Evolutionary conservation across 306 rosid species (phyloP).

Genomic region (Lathyrus tuberosus): DNA sequence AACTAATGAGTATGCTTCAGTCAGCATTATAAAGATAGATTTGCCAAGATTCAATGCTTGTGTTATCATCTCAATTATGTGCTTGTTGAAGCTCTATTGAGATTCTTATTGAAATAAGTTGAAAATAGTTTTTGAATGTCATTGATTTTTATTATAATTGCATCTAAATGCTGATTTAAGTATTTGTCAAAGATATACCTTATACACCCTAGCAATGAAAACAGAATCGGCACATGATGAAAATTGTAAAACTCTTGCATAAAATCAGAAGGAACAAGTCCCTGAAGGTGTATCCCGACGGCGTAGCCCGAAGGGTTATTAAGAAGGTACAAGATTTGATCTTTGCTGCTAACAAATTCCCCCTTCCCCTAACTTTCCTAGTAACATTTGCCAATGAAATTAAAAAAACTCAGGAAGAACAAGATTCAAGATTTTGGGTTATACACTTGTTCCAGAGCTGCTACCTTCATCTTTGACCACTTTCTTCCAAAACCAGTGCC

Average conservation of each 20-base stretch:
- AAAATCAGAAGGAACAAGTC: background rate
- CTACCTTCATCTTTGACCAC: constrained; percentile 16
- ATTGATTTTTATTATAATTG: background rate
- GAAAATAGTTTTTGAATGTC: background rate
- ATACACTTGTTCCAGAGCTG: background rate
- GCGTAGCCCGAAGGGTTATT: background rate
- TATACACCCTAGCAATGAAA: background rate
- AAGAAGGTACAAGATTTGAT: background rate
- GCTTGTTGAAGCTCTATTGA: background rate
- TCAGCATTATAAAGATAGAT: background rate
- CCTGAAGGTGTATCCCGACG: background rate
- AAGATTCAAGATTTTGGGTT: background rate
- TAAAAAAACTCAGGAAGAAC: background rate
- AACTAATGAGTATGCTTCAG: background rate
- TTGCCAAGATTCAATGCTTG: background rate
- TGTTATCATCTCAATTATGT: background rate
- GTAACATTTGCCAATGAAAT: background rate
- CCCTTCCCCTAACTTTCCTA: background rate
- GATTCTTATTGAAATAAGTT: background rate
- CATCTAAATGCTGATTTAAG: too few relatives aligned
- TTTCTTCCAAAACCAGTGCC: constrained; percentile 76
- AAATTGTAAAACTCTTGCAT: background rate
- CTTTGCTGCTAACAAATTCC: background rate
- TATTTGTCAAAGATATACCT: background rate
- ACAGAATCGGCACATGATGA: background rate